Evolutionary conservation across 139 green algal genomes (phyloP).

Genomic region (Auxenochlorella pyrenoidosa): DNA sequence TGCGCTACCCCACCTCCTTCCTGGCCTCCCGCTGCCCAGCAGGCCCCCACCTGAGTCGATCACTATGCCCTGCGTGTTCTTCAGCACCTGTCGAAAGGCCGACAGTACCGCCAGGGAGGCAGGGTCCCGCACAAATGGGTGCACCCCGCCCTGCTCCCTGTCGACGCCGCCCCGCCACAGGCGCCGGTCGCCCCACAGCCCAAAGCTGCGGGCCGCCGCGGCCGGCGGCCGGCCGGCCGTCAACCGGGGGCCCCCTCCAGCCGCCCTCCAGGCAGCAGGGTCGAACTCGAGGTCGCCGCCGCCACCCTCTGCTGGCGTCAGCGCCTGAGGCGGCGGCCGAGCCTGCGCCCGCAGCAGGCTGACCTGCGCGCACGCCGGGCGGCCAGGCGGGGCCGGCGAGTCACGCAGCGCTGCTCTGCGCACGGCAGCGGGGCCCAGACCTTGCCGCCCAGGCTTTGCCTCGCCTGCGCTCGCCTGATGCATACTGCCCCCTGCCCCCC

Average conservation of each 20-base stretch:
- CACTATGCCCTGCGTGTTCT: slow-evolving; percentile 44
- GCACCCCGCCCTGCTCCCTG: not conserved
- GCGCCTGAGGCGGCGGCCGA: not conserved
- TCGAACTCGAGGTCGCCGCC: not conserved
- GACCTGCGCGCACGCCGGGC: not conserved
- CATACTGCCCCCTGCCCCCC: too few relatives aligned
- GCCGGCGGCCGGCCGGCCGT: not conserved
- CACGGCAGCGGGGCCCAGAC: not conserved
- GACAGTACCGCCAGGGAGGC: slow-evolving; percentile 7
- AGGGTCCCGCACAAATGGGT: slow-evolving; percentile 9
- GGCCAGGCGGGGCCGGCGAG: not conserved
- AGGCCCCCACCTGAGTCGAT: slow-evolving; percentile 46
- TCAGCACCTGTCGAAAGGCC: slow-evolving; percentile 9
- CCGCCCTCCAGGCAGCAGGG: not conserved
- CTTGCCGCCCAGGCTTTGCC: too few relatives aligned
- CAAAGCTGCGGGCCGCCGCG: not conserved
- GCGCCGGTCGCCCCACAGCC: slow-evolving; percentile 3
- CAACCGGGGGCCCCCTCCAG: not conserved
- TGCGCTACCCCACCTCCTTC: not conserved
- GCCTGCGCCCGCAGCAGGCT: not conserved
- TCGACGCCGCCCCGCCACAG: not conserved
- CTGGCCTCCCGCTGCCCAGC: not conserved
- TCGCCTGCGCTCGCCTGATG: too few relatives aligned
- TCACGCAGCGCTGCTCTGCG: too few relatives aligned
- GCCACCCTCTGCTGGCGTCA: not conserved